Conservation (phyloP, 2,329 filamentous ascomycete species). For the Pestalotiopsis sp. region DNA sequence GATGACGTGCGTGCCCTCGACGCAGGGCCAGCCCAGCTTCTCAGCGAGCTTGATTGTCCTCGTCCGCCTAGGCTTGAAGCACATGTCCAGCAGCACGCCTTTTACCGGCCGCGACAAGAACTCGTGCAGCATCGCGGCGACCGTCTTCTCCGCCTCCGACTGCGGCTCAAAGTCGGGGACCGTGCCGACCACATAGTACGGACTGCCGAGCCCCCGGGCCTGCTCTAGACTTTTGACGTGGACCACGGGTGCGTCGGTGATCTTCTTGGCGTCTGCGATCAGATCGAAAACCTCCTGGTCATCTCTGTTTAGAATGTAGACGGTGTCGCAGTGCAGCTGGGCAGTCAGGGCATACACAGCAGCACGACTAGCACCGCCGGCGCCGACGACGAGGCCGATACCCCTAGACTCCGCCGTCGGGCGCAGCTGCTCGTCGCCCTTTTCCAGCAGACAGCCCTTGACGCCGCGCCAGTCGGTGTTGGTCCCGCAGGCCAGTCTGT, state of each 20-base stretch:
- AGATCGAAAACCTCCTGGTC: neutral
- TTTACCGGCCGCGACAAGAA: neutral
- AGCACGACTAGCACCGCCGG: constrained; percentile 4
- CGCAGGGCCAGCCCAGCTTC: neutral
- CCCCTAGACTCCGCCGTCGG: neutral
- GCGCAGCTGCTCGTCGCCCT: neutral
- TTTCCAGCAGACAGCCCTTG: constrained; percentile 5
- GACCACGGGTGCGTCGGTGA: neutral
- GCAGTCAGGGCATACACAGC: neutral
- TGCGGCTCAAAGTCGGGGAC: constrained; percentile 5
- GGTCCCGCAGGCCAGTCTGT: neutral
- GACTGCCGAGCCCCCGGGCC: neutral
- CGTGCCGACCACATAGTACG: constrained; percentile 1
- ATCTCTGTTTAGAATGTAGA: neutral
- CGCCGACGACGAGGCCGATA: neutral
- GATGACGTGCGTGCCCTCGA: constrained; percentile 8
- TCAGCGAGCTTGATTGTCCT: neutral
- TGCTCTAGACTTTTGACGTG: constrained; percentile 3
- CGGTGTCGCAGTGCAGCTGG: neutral
- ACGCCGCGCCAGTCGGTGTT: constrained; percentile 7
- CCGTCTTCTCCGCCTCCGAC: neutral
- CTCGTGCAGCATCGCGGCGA: neutral
- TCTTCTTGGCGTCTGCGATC: constrained; percentile 1
- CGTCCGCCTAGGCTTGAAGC: constrained; percentile 5
- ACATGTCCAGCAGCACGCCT: constrained; percentile 9